phyloP scores from a whole-genome alignment of 163 green algal species.

The Chlorella variabilis region DNA sequence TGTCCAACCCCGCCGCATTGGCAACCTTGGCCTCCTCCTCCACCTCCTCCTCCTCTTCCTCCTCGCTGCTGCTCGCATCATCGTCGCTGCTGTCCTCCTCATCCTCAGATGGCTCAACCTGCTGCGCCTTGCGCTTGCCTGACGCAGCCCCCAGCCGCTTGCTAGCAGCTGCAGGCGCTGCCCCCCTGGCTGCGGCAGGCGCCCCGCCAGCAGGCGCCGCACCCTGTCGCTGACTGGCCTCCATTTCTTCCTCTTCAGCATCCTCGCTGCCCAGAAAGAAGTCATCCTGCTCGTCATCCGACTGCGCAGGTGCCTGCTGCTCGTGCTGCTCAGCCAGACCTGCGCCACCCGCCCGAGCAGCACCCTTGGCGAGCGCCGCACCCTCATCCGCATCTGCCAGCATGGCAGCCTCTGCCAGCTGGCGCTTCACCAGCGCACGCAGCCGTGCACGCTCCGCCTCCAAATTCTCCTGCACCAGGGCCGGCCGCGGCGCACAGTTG shows the following conservation, averaged over 20 bases:
- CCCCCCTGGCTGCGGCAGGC: background rate
- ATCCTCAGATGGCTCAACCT: background rate
- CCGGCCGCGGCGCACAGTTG: too few relatives aligned
- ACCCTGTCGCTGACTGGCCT: background rate
- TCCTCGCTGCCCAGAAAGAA: slow-evolving; percentile 52
- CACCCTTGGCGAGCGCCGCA: slow-evolving; percentile 1
- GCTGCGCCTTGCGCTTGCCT: slow-evolving; percentile 53
- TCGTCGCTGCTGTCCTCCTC: background rate
- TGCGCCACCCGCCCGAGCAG: background rate
- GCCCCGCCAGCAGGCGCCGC: background rate
- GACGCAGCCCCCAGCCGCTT: slow-evolving; percentile 16
- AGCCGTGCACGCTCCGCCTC: slow-evolving; percentile 66
- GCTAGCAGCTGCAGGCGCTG: background rate
- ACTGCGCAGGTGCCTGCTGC: background rate
- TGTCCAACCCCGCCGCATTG: background rate
- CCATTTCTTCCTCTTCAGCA: background rate
- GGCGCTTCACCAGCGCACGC: slow-evolving; percentile 56
- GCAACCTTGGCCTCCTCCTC: background rate
- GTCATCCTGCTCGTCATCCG: slow-evolving; percentile 35
- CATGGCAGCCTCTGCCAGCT: slow-evolving; percentile 65
- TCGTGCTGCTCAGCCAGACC: background rate
- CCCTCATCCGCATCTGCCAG: slow-evolving; percentile 84
- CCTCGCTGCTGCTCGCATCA: background rate
- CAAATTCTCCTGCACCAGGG: slow-evolving; percentile 43
- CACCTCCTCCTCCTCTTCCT: background rate